A percentile compares a stretch with the other conserved stretches of the same genome.
Evolutionary conservation across 1,284 basidiomycete species (phyloP).

Genomic region (Flammula alnicola): DNA sequence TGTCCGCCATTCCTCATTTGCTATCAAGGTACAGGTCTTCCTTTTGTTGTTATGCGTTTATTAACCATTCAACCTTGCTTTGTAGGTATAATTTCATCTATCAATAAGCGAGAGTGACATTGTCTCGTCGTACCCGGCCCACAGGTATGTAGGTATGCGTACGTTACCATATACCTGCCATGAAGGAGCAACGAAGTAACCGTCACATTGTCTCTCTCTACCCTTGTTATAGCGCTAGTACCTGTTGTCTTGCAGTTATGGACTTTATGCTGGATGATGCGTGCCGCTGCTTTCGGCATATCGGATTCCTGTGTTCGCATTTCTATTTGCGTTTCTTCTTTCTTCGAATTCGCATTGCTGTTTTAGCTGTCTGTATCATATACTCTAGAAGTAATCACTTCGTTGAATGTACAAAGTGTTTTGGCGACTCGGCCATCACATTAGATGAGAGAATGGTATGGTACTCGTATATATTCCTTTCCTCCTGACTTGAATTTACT

Average conservation of each 20-base stretch:
- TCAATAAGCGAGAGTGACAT: slow-evolving; percentile 44
- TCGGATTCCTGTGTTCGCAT: too few relatives aligned
- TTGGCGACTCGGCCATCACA: too few relatives aligned
- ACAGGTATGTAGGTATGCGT: too few relatives aligned
- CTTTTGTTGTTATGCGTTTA: not conserved
- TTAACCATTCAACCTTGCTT: not conserved
- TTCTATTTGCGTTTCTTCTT: not conserved
- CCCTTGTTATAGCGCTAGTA: not conserved
- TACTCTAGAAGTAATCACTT: too few relatives aligned
- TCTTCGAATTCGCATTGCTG: not conserved
- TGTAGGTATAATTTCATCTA: slow-evolving; percentile 68
- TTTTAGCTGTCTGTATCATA: slow-evolving; percentile 4
- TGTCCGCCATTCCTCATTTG: slow-evolving; percentile 93
- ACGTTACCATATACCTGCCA: too few relatives aligned
- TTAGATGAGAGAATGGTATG: too few relatives aligned
- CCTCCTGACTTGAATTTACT: too few relatives aligned
- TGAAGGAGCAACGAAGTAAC: too few relatives aligned
- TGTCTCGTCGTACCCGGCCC: not conserved
- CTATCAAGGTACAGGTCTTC: slow-evolving; percentile 70
- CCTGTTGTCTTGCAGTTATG: not conserved
- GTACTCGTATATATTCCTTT: too few relatives aligned
- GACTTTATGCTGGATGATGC: not conserved
- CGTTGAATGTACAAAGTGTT: too few relatives aligned
- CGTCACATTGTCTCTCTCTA: not conserved
- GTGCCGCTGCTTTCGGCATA: too few relatives aligned